Conservation (phyloP, 257 asterid genomes). For the Sherardia arvensis region DNA sequence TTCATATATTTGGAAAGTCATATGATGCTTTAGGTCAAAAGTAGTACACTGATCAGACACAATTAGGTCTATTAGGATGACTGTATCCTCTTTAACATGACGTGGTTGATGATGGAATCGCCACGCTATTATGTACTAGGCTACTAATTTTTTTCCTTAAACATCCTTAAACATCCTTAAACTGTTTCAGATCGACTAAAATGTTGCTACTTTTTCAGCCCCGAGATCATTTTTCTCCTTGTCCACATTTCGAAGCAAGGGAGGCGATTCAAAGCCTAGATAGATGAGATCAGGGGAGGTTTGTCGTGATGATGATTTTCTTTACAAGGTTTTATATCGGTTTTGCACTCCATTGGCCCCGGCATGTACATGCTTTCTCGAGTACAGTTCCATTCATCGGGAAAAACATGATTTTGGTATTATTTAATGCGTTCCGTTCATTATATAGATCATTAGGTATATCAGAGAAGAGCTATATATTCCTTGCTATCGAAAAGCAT, state of each 20-base stretch:
- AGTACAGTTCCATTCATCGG: slow-evolving; percentile 36
- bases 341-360: slow-evolving; percentile 9
- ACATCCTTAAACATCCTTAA: too few relatives aligned
- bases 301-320: not conserved
- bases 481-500: not conserved
- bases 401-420: slow-evolving; percentile 58
- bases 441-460: slow-evolving; percentile 8
- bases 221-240: slow-evolving; percentile 87
- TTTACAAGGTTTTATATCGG: slow-evolving; percentile 5
- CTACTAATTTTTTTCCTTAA: too few relatives aligned
- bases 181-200: slow-evolving; percentile 2
- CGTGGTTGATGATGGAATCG: not conserved
- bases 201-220: slow-evolving; percentile 40
- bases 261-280: slow-evolving; percentile 78
- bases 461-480: not conserved
- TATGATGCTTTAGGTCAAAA: too few relatives aligned
- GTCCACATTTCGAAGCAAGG: slow-evolving; percentile 88
- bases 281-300: slow-evolving; percentile 13
- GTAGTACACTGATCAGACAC: not conserved
- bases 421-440: slow-evolving; percentile 31
- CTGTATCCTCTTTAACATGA: not conserved
- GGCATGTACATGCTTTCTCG: slow-evolving; percentile 44
- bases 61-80: not conserved
- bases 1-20: slow-evolving; percentile 1
- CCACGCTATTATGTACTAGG: not conserved